Evolutionary conservation across 768 basidiomycete species (phyloP).

Genomic region (Mycena galopus): DNA sequence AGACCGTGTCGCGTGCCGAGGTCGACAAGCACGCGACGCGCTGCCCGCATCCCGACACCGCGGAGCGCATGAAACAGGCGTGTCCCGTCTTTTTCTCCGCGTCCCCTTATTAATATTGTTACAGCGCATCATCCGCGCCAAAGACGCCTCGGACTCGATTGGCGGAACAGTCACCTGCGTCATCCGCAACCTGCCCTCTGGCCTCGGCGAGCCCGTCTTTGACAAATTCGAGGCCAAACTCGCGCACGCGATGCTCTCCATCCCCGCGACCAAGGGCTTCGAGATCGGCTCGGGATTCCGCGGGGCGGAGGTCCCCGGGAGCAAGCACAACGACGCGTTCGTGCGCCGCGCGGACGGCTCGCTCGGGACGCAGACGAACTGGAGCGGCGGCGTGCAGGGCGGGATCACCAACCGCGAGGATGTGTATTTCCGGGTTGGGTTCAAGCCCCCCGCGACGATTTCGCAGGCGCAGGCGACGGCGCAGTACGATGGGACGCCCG

Average conservation of each 20-base stretch:
- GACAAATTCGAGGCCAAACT: constrained; percentile 98
- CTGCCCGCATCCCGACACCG: constrained; percentile 92
- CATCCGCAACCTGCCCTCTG: constrained; percentile 89
- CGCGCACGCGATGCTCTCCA: constrained; percentile 98
- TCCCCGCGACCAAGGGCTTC: constrained; percentile 98
- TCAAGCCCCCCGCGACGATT: constrained; percentile 99
- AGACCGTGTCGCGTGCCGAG: constrained; percentile 84
- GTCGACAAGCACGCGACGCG: constrained; percentile 91
- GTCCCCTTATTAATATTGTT: constrained; percentile 21
- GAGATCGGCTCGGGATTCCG: constrained; percentile 98
- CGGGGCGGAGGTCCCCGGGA: constrained; percentile 94
- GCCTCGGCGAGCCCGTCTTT: constrained; percentile 97
- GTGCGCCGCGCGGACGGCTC: constrained; percentile 72
- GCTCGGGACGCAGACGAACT: constrained; percentile 90
- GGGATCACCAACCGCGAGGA: constrained; percentile 98
- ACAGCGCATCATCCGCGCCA: constrained; percentile 94
- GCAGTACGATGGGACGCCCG: constrained; percentile 92
- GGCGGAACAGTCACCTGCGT: constrained; percentile 99
- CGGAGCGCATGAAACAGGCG: constrained; percentile 92
- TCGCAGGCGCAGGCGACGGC: constrained; percentile 91
- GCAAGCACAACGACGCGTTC: constrained; percentile 94
- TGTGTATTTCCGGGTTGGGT: constrained; percentile 97
- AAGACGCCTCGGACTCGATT: constrained; percentile 92
- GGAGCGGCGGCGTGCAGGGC: constrained; percentile 98
- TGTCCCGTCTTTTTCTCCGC: constrained; percentile 21